Conservation (phyloP, 495 filamentous ascomycete species). For the Penicillium antarcticum region DNA sequence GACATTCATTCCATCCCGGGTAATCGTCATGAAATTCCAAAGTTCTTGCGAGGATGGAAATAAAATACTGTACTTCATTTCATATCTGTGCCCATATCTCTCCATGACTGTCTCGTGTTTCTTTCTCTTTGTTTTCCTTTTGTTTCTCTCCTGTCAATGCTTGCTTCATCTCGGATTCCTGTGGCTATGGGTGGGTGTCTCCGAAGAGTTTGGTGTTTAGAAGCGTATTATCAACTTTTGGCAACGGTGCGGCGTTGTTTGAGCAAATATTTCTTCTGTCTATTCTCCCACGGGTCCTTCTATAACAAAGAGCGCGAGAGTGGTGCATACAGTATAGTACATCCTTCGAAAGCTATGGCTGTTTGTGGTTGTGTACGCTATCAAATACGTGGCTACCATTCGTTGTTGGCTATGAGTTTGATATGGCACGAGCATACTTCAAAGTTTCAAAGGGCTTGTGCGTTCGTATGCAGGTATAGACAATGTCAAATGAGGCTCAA, state of each 20-base stretch:
- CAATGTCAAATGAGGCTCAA: not conserved
- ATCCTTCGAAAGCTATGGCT: not conserved
- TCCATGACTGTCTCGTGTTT: too few relatives aligned
- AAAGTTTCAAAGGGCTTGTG: too few relatives aligned
- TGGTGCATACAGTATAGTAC: not conserved
- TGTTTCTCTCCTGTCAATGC: not conserved
- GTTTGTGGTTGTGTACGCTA: too few relatives aligned
- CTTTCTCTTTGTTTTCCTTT: not conserved
- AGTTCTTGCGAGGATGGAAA: not conserved
- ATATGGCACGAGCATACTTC: too few relatives aligned
- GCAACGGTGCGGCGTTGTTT: conserved; percentile 37
- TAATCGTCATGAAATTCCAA: not conserved
- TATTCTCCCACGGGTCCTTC: conserved; percentile 9
- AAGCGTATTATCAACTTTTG: conserved; percentile 27
- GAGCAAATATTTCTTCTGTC: conserved; percentile 24
- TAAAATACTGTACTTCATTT: not conserved
- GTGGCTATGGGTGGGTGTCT: not conserved
- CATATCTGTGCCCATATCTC: not conserved
- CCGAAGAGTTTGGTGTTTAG: conserved; percentile 24
- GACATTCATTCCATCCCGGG: not conserved
- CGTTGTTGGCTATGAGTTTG: too few relatives aligned
- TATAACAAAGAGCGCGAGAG: conserved; percentile 6
- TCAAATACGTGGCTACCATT: too few relatives aligned
- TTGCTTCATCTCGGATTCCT: not conserved
- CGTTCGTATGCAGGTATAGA: not conserved